phyloP scores from a whole-genome alignment of 306 rosid species.

The Rosa chinensis region DNA sequence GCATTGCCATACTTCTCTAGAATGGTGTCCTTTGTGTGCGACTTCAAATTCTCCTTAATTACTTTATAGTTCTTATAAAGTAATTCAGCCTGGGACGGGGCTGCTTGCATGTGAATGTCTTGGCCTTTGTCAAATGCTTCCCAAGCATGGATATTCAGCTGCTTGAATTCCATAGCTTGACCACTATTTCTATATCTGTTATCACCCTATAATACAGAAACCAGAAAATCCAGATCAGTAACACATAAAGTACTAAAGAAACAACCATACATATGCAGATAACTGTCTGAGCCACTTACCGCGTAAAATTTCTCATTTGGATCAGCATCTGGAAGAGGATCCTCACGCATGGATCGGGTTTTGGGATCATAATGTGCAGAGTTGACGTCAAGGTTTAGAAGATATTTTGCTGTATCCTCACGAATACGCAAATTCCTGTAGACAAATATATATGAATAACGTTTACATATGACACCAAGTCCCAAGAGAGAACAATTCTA shows the following conservation, averaged over 20 bases:
- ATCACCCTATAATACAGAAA: slow-evolving; percentile 33
- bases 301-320: slow-evolving; percentile 63
- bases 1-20: slow-evolving; percentile 72
- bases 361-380: slow-evolving; percentile 68
- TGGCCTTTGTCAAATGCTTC: slow-evolving; percentile 76
- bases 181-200: slow-evolving; percentile 61
- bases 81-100: slow-evolving; percentile 77
- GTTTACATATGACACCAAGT: not conserved
- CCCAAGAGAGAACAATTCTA: not conserved
- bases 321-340: slow-evolving; percentile 73
- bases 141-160: slow-evolving; percentile 60
- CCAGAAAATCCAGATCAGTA: not conserved
- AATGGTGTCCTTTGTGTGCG: slow-evolving; percentile 56
- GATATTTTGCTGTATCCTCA: slow-evolving; percentile 68
- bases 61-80: slow-evolving; percentile 62
- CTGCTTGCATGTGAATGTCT: slow-evolving; percentile 76
- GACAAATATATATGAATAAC: not conserved
- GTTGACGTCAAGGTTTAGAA: slow-evolving; percentile 60
- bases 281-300: not conserved
- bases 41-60: slow-evolving; percentile 59
- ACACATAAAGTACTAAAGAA: not conserved
- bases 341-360: slow-evolving; percentile 70
- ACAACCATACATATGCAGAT: not conserved
- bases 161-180: slow-evolving; percentile 68
- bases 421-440: slow-evolving; percentile 58